phyloP scores from a whole-genome alignment of 2,329 filamentous ascomycete genomes.

The Colletotrichum karsti region DNA sequence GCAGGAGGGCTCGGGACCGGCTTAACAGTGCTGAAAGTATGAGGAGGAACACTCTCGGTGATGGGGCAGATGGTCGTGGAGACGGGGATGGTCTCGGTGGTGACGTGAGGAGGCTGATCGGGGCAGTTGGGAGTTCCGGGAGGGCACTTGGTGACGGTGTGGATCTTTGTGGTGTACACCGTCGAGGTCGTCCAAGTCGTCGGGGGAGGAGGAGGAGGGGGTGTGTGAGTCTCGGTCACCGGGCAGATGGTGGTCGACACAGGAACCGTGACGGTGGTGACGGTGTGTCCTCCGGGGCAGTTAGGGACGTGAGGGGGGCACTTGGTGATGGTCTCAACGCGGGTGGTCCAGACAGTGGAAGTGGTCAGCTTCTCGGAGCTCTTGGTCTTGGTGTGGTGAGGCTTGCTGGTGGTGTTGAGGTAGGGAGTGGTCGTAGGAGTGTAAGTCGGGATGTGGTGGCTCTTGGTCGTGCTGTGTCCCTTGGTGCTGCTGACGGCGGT shows the following conservation, averaged over 20 bases:
- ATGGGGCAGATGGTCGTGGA: slow-evolving; percentile 55
- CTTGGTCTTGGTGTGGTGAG: slow-evolving; percentile 2
- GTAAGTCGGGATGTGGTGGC: slow-evolving; percentile 19
- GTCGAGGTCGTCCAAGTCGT: slow-evolving; percentile 47
- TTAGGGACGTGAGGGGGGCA: slow-evolving; percentile 27
- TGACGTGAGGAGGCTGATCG: slow-evolving; percentile 39
- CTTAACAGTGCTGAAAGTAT: slow-evolving; percentile 7
- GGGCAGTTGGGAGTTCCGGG: slow-evolving; percentile 49
- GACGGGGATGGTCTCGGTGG: slow-evolving; percentile 42
- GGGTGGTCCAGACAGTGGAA: slow-evolving; percentile 31
- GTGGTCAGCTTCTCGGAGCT: slow-evolving; percentile 25
- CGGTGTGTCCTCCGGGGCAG: slow-evolving; percentile 33
- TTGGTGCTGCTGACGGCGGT: slow-evolving; percentile 5
- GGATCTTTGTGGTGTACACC: slow-evolving; percentile 49
- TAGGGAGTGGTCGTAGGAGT: not conserved
- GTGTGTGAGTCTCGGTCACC: not conserved
- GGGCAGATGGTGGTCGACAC: slow-evolving; percentile 50
- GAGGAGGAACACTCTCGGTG: slow-evolving; percentile 10
- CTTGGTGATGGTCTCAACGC: slow-evolving; percentile 25
- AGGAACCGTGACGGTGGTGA: slow-evolving; percentile 47
- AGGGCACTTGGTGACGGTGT: slow-evolving; percentile 65
- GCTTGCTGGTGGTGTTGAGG: not conserved
- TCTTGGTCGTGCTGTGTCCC: not conserved
- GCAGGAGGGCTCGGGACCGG: not conserved
- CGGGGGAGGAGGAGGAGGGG: slow-evolving; percentile 5